Evolutionary conservation across 2,329 filamentous ascomycete genomes (phyloP), one percentile per base, ranked within the genome.

Genomic region (Phialophora expanda): DNA sequence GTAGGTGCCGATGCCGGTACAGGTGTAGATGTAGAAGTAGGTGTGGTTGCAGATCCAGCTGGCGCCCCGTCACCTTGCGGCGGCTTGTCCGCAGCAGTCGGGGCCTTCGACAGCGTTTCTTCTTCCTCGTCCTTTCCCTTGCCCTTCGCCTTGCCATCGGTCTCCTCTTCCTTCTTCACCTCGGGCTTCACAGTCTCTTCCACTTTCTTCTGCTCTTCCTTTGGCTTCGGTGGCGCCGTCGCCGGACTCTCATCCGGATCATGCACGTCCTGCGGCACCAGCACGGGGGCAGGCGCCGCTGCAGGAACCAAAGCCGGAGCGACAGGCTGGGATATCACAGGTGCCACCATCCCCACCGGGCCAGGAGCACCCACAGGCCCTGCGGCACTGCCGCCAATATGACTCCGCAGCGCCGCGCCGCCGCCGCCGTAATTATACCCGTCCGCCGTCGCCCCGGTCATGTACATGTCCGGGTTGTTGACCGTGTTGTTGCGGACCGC

Each of bases 381-480:
- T 4, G 14, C 34, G 34, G 34, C 34, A 41, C 34, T 17, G 14
- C 12, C 12, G 12, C 34, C 46, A 48, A 56, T 56, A 54, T 73
- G 73, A 30, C 68, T 67, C 14, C 67, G 54, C 14, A 68, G 41
- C 24, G 68, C 34, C 11, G 69, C 72, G 28, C 56, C 44, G 26
- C 57, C 63, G 46, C 57, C 63, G 46, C 75, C 74, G 41, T 71
- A 34, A 62, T 69, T 3, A 7, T 9, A 2, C 20, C 48, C 48
- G 7, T 51, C 48, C 1, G 9, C 14, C 3, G 72, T 71, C 4
- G 9, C 14, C 2, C 74, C 74, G 5, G 74, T 73, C 59, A 74
- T 73, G 60, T 79, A 79, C 69, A 76, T 76, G 65, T 79, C 78
- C 12, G 78, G 78, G 66, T 79, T 77, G 59, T 79, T 79, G 60